These are phyloP conservation scores for Phaeosphaeriaceae sp. DNA, from an alignment of 2,329 filamentous ascomycete species.

Conservation along the genomic window DNA sequence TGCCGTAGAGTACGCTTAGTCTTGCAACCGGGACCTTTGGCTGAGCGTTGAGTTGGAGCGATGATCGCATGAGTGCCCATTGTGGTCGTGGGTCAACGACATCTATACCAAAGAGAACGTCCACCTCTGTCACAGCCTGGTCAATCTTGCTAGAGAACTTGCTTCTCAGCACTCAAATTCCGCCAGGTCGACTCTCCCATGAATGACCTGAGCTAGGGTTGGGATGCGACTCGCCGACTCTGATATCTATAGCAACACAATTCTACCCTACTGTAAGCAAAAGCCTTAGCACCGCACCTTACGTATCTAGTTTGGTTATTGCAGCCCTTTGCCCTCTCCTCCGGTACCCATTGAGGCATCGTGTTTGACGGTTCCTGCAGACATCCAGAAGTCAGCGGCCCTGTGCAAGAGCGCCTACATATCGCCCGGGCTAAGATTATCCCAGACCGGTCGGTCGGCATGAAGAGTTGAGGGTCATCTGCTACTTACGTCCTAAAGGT, in stretches of 20 bases:
- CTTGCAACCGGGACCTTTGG: constrained; percentile 62
- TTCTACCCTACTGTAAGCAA: too few species aligned
- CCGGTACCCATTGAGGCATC: too few species aligned
- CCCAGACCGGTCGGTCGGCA: too few species aligned
- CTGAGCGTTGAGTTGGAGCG: constrained; percentile 45
- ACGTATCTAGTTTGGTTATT: too few species aligned
- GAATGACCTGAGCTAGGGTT: constrained; percentile 59
- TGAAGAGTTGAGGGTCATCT: too few species aligned
- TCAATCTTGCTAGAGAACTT: constrained; percentile 72
- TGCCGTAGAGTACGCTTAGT: constrained; percentile 76
- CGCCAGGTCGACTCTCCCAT: constrained; percentile 77
- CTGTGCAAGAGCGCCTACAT: too few species aligned
- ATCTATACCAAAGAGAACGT: constrained; percentile 85
- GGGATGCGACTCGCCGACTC: constrained; percentile 74
- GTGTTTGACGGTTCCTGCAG: too few species aligned
- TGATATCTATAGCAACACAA: constrained; percentile 73
- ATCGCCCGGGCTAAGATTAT: too few species aligned
- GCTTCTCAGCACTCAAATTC: constrained; percentile 69
- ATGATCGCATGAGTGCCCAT: constrained; percentile 70
- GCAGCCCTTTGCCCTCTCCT: too few species aligned
- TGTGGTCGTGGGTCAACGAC: constrained; percentile 84
- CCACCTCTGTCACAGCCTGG: constrained; percentile 76
- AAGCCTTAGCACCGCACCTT: too few species aligned
- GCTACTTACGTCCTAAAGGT: too few species aligned
- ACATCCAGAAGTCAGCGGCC: too few species aligned